Percentiles rank a stretch among this genome's conserved stretches.
Evolutionary conservation across 495 filamentous ascomycete species (phyloP).

Genomic region (Penicillium arizonense): DNA sequence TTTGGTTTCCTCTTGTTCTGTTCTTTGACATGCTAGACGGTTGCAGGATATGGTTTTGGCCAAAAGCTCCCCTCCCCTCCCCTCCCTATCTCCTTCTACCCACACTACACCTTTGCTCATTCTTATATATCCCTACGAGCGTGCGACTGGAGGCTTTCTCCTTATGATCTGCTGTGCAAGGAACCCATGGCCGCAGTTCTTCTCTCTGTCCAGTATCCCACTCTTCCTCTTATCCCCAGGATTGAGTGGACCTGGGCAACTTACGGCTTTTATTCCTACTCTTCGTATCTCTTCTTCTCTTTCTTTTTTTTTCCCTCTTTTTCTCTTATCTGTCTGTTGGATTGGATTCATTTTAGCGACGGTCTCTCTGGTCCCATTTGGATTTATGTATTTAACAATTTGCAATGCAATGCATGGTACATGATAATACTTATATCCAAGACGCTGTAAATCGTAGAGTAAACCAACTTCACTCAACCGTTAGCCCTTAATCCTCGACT

Average conservation of each 20-base stretch:
- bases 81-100: neutral
- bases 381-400: conserved; percentile 12
- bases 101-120: neutral
- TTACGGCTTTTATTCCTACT: neutral
- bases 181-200: neutral
- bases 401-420: conserved; percentile 2
- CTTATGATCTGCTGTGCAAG: neutral
- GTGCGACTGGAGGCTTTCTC: neutral
- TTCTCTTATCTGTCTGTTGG: conserved; percentile 4
- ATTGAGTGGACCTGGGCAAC: neutral
- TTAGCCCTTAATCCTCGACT: neutral
- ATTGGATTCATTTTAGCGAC: conserved; percentile 22
- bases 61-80: conserved; percentile 9
- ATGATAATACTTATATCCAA: neutral
- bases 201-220: neutral
- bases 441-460: too few relatives aligned
- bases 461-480: too few relatives aligned
- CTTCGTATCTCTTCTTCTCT: conserved; percentile 1
- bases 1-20: neutral
- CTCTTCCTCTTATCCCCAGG: neutral
- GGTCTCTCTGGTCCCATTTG: conserved; percentile 4
- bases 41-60: neutral
- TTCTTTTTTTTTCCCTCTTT: conserved; percentile 1
- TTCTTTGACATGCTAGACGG: conserved; percentile 2
- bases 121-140: conserved; percentile 1